Evolutionary conservation across 352 stramenopile genomes (phyloP).

Genomic region (Phytophthora hybrid): DNA sequence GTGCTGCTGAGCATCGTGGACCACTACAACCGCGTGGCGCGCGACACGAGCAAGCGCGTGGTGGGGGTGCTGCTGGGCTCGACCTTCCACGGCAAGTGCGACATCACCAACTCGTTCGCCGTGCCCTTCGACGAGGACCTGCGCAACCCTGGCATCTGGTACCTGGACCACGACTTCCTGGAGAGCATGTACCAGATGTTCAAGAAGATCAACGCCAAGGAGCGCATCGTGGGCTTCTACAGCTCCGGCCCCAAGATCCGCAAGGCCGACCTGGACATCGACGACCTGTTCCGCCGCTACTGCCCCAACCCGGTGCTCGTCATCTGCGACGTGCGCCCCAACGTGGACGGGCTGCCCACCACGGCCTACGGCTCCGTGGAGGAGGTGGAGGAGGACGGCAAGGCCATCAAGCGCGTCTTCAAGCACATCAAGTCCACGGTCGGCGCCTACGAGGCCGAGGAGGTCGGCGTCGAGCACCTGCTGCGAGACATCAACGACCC

Average conservation of each 20-base stretch:
- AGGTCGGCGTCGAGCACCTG: slow-evolving; percentile 99
- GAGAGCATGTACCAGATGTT: slow-evolving; percentile 98
- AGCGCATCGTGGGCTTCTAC: slow-evolving; percentile 99
- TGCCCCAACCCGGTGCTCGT: slow-evolving; percentile 97
- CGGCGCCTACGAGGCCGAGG: slow-evolving; percentile 95
- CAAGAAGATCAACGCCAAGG: slow-evolving; percentile 97
- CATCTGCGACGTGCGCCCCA: slow-evolving; percentile 98
- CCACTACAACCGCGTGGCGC: slow-evolving; percentile 99
- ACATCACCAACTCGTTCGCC: slow-evolving; percentile 95
- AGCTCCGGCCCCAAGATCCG: slow-evolving; percentile 97
- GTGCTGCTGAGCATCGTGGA: slow-evolving; percentile 99
- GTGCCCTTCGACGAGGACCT: slow-evolving; percentile 99
- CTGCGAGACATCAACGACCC: slow-evolving; percentile 99
- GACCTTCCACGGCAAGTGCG: slow-evolving; percentile 94
- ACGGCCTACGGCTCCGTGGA: slow-evolving; percentile 98
- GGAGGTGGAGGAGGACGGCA: slow-evolving; percentile 96
- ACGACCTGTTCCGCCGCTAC: slow-evolving; percentile 96
- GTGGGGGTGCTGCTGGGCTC: slow-evolving; percentile 98
- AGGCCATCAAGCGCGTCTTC: slow-evolving; percentile 97
- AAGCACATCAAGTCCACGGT: slow-evolving; percentile 98
- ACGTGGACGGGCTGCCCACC: slow-evolving; percentile 96
- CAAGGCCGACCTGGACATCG: slow-evolving; percentile 95
- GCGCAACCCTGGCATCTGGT: slow-evolving; percentile 98
- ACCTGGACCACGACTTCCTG: slow-evolving; percentile 99
- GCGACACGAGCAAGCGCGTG: slow-evolving; percentile 98